Base-by-base conservation (phyloP, 2,329 filamentous ascomycete species). In the Talaromyces sp. region DNA sequence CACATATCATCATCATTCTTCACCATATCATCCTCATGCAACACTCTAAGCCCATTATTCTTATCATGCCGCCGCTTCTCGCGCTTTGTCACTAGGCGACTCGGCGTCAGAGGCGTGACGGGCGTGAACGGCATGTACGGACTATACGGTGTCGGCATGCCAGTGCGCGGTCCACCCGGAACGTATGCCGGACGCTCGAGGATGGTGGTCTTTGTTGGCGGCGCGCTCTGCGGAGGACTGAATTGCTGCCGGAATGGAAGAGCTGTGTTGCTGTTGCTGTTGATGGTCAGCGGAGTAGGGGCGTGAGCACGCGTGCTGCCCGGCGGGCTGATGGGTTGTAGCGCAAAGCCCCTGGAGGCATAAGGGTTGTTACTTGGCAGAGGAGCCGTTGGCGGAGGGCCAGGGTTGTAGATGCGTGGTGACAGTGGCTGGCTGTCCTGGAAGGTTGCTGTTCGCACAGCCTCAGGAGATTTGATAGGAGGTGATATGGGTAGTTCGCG, bases 401-500 rank as follows among this genome's bases (percentile, higher is more conserved):
- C 80, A 0, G 82, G 82, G 54, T 80, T 80, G 72, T 85, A 85
- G 64, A 81, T 75, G 49, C 83, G 78, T 9, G 84, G 84, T 1
- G 83, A 84, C 4, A 87, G 75, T 1, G 84, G 82, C n/a, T 82
- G 78, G n/a, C 75, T 78, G 25, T 80, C 78, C 15, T 78, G 73
- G 63, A 81, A 81, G 4, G 75, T 72, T 28, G 73, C 72, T 27
- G 77, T 74, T 54, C 56, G 19, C 11, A 55, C 58, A 9, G 32
- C 52, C 17, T 80, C 77, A 11, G 79, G 78, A 1, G 78, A 80
- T 33, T 72, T 72, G 44, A 85, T 73, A 1, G 84, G 84, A 8
- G 82, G 79, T 22, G 83, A 85, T 66, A 88, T 87, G 62, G 81
- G 80, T 42, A 86, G 75, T 62, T 84, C 84, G 58, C 82, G 82